Evolutionary conservation across 805 yeast genomes (phyloP), one percentile per base, ranked within the genome.

Genomic region (Candida oleophila): DNA sequence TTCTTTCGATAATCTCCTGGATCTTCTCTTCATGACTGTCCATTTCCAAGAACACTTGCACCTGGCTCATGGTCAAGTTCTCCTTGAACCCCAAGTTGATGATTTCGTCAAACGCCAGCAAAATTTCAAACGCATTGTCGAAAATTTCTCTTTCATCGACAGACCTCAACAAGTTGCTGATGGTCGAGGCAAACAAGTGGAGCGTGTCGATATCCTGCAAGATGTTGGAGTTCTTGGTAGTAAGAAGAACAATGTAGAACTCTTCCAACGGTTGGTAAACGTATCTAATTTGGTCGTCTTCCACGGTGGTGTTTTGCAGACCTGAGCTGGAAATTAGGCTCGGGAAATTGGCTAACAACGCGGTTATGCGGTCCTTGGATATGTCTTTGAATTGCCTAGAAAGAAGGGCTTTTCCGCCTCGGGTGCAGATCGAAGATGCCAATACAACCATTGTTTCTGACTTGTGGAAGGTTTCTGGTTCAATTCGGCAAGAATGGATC

Each of bases 21-120:
- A 95, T 92, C 75, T 89, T 92, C 71, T 94, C 99, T 70, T 94
- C 99, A 65, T 94, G 97, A 36, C 96, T 87, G 69, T 94, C 98
- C 98, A 94, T 92, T 63, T 89, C 92, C 72, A 94, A 74, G 69
- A 88, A 92, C 11, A 95, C 88, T 65, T 81, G 82, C 53, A 94
- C 87, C 71, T 94, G 98, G 49, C 83, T 66, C 53, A 85, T 65
- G 0, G 94, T 81, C 54, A 92, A 72, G 66, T 89, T 87, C 66
- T 94, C 99, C 54, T 88, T 83, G 73, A 85, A 89, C 15, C 99
- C 99, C 69, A 89, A 74, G 44, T 83, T 82, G 55, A 94, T 82
- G 46, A 94, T 87, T 69, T 94, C 99, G 66, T 94, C 99, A 60
- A 94, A 92, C 2, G 97, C 95, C 61, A 87, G 81, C 56, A 92